These are phyloP conservation scores for Chrysosporium queenslandicum DNA, from an alignment of 2,329 filamentous ascomycete genomes.

Conservation along the genomic window DNA sequence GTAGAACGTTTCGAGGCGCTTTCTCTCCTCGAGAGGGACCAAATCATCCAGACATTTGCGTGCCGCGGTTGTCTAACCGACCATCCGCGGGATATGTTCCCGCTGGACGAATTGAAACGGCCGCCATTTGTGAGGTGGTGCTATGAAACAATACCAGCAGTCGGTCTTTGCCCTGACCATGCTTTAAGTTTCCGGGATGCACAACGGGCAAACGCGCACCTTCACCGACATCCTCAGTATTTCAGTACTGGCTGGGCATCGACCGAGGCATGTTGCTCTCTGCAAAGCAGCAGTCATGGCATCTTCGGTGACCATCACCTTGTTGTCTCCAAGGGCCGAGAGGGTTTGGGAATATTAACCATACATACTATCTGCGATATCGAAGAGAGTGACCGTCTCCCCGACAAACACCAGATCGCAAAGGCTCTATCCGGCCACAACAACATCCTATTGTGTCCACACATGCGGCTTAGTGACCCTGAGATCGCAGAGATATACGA, in stretches of 20 bases:
- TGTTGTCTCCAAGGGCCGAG: neutral
- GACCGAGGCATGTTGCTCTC: neutral
- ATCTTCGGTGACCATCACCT: neutral
- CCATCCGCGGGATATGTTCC: neutral
- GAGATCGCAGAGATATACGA: neutral
- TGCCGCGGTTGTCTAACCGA: neutral
- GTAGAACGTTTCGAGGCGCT: slow-evolving; percentile 5
- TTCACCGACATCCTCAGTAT: neutral
- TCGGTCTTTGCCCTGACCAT: neutral
- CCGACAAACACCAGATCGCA: neutral
- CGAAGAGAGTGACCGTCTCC: neutral
- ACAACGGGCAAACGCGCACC: neutral
- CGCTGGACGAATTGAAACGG: neutral
- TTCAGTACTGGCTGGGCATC: neutral
- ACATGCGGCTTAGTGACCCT: neutral
- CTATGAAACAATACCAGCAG: neutral
- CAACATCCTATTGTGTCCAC: neutral
- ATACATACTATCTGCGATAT: neutral
- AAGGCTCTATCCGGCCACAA: neutral
- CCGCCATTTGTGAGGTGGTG: neutral
- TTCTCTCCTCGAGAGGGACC: slow-evolving; percentile 1
- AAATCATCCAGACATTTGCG: neutral
- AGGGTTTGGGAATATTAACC: neutral
- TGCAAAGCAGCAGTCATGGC: neutral
- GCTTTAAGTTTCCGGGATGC: neutral